Evolutionary conservation across 208 protist genomes (phyloP).

Genomic region (Herpetomonas samuelpessoai): DNA sequence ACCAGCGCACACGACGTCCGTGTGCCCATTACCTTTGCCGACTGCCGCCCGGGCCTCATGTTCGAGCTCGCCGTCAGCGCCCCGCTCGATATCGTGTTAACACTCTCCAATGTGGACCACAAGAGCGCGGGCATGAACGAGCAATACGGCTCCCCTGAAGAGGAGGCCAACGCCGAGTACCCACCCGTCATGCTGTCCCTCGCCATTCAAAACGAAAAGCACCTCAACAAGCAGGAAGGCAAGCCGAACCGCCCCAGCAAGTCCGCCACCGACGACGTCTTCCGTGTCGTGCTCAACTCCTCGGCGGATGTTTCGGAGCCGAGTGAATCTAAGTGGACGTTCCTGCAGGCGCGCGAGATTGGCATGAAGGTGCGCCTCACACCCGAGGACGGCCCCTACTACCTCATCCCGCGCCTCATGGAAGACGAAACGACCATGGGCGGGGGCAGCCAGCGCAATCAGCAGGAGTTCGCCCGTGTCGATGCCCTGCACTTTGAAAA

Average conservation of each 20-base stretch:
- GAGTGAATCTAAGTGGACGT: conserved; percentile 64
- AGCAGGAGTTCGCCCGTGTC: conserved; percentile 34
- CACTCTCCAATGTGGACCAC: conserved; percentile 64
- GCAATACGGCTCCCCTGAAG: conserved; percentile 18
- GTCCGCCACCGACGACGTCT: conserved; percentile 11
- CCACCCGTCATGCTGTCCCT: conserved; percentile 83
- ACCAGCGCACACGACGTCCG: conserved; percentile 44
- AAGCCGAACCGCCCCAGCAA: not conserved
- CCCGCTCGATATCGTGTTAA: conserved; percentile 45
- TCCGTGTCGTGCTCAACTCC: conserved; percentile 63
- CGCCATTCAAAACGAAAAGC: conserved; percentile 20
- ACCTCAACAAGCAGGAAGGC: conserved; percentile 1
- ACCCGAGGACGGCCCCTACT: conserved; percentile 57
- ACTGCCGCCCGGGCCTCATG: conserved; percentile 56
- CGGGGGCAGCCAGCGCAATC: conserved; percentile 22
- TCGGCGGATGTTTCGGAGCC: conserved; percentile 41
- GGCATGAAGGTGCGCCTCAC: conserved; percentile 53
- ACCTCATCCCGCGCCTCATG: conserved; percentile 72
- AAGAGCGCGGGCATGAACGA: conserved; percentile 30
- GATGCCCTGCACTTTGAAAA: conserved; percentile 57
- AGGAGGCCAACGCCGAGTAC: conserved; percentile 49
- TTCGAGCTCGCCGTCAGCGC: conserved; percentile 53
- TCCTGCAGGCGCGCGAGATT: conserved; percentile 81
- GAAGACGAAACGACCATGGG: conserved; percentile 43
- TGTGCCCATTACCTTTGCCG: conserved; percentile 63